Conservation (phyloP, 306 rosid genomes). For the Castanospermum australe region DNA sequence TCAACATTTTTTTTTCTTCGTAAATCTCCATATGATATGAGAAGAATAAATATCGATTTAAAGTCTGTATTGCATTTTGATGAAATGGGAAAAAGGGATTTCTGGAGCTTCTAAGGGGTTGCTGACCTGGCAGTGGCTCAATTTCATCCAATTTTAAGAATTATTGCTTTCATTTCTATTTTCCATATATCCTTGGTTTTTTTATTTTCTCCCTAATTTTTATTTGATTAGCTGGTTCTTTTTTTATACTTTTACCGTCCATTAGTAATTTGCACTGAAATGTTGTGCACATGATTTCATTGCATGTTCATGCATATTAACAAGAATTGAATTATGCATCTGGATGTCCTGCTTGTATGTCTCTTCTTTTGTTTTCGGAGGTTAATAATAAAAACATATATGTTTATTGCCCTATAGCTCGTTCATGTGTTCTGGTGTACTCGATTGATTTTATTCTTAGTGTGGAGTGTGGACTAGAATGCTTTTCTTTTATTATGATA, state of each 20-base stretch:
- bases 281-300: background rate
- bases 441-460: background rate
- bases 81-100: background rate
- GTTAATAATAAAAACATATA: background rate
- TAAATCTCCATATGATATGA: background rate
- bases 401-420: background rate
- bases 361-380: background rate
- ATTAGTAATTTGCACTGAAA: background rate
- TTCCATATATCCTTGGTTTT: background rate
- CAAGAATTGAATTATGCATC: background rate
- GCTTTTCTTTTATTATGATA: background rate
- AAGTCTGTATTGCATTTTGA: background rate
- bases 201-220: background rate
- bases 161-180: background rate
- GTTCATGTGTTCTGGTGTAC: background rate
- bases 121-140: background rate
- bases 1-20: too few relatives aligned
- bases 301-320: background rate
- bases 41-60: background rate
- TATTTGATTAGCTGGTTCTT: background rate
- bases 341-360: background rate
- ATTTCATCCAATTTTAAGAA: background rate
- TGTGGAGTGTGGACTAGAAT: background rate
- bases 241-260: background rate
- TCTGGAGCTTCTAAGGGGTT: background rate